Evolutionary conservation across 2,329 filamentous ascomycete species (phyloP), one percentile per base, ranked within the genome.

Genomic region (Thielaviopsis euricoi): DNA sequence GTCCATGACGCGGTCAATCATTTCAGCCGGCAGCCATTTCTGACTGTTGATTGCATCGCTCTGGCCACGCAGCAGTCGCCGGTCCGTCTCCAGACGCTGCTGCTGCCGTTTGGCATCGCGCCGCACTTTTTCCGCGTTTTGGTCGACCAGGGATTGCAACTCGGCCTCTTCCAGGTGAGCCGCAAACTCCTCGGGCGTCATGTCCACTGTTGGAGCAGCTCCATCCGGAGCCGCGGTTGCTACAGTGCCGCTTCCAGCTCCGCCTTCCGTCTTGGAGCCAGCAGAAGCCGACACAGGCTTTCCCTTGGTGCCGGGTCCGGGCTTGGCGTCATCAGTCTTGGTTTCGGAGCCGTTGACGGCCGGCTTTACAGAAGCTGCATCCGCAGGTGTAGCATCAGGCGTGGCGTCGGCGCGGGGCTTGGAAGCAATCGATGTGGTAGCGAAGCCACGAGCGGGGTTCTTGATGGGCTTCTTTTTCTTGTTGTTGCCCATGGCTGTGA

Each of bases 381-480:
- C 55, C 22, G 62, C 53, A n/a, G 56, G 59, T 53, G 66, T 66
- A 50, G 53, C 63, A 43, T 71, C 70, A 56, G 66, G 61, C 61
- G 76, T 73, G 54, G 68, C 63, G 61, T 91, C 89, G 52, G 79
- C 75, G 67, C 87, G 79, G 9, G 82, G 77, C 65, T 90, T 95
- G 23, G 89, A 94, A 50, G 89, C 88, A 60, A 95, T 79, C 1
- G 91, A 97, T 13, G 88, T 94, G 5, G 93, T 98, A 63, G 91
- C 89, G 72, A 96, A 95, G 19, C 90, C 93, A 69, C 93, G 80
- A 46, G 89, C 89, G 60, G 90, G 88, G 70, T 96, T 97, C 25
- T 81, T 80, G 58, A 86, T 78, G 79, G 96, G 97, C 76, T 89
- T 94, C 74, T 96, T 95, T 74, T 95, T 95, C 71, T 88, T 83